phyloP scores from a whole-genome alignment of 2,329 filamentous ascomycete genomes.

The Whalleya microplaca region DNA sequence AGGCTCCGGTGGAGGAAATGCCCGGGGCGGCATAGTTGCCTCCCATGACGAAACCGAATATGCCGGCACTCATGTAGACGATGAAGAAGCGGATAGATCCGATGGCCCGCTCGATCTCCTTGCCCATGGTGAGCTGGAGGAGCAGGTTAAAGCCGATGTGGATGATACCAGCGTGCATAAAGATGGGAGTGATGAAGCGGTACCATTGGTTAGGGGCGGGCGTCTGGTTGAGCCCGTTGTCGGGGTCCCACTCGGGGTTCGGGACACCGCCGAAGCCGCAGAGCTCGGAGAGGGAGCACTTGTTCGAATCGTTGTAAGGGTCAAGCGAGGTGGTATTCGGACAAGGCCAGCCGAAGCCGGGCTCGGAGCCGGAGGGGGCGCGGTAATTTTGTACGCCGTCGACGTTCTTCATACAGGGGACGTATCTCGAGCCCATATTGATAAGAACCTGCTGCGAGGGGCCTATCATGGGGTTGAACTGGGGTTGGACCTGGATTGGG shows the following conservation, averaged over 20 bases:
- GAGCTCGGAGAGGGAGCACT: constrained; percentile 77
- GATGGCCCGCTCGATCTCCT: constrained; percentile 91
- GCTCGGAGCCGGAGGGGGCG: constrained; percentile 23
- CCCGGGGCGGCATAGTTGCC: constrained; percentile 88
- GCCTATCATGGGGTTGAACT: constrained; percentile 97
- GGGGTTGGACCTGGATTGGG: constrained; percentile 77
- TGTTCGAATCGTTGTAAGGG: constrained; percentile 47
- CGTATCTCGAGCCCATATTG: constrained; percentile 93
- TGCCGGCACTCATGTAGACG: constrained; percentile 88
- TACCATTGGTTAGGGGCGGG: constrained; percentile 91
- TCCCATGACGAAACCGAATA: constrained; percentile 94
- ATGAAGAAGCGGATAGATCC: constrained; percentile 85
- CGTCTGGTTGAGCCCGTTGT: constrained; percentile 47
- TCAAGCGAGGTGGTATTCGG: constrained; percentile 73
- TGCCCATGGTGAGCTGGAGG: constrained; percentile 84
- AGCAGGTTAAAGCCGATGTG: constrained; percentile 97
- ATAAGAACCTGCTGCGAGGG: constrained; percentile 89
- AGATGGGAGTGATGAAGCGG: constrained; percentile 94
- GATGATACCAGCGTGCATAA: constrained; percentile 89
- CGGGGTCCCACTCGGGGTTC: constrained; percentile 61
- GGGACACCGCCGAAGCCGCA: constrained; percentile 83
- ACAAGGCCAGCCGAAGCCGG: constrained; percentile 70
- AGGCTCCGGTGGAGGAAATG: constrained; percentile 85
- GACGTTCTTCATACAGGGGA: constrained; percentile 92
- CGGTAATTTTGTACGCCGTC: constrained; percentile 60